A percentile compares a stretch with the other conserved stretches of the same genome.
These are phyloP conservation scores for Geosmithia flava DNA, from an alignment of 2,329 filamentous ascomycete species.

Conservation along the genomic window DNA sequence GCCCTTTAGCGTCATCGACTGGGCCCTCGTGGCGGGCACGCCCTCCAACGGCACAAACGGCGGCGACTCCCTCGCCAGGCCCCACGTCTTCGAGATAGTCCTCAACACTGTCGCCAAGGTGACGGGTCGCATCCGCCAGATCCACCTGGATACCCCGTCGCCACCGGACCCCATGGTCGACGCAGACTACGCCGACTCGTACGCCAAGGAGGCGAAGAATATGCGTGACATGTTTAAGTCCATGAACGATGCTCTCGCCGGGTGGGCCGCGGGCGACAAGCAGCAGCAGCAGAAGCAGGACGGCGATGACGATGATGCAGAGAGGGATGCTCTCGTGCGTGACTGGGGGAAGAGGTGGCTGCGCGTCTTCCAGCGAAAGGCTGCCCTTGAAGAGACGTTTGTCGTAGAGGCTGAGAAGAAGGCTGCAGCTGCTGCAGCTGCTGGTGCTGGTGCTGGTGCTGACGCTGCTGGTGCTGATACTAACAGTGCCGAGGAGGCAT, in stretches of 20 bases:
- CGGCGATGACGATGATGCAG: constrained; percentile 49
- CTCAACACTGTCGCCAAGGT: constrained; percentile 84
- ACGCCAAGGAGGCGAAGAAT: constrained; percentile 55
- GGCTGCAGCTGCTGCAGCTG: not conserved
- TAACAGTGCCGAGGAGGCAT: not conserved
- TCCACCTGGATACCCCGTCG: constrained; percentile 36
- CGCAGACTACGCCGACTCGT: constrained; percentile 46
- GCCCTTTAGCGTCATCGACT: constrained; percentile 75
- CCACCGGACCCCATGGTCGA: constrained; percentile 30
- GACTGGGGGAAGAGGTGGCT: constrained; percentile 82
- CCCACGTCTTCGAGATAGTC: constrained; percentile 82
- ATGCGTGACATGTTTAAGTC: constrained; percentile 72
- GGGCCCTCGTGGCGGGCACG: constrained; percentile 57
- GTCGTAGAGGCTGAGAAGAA: constrained; percentile 20
- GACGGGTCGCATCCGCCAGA: constrained; percentile 71
- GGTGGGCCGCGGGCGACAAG: constrained; percentile 60
- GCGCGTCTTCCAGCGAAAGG: constrained; percentile 69
- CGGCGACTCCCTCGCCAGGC: constrained; percentile 56
- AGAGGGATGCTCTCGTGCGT: constrained; percentile 52
- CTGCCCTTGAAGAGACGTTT: constrained; percentile 73
- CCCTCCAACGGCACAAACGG: constrained; percentile 37
- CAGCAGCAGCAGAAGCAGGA: constrained; percentile 70
- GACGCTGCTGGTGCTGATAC: constrained; percentile 3
- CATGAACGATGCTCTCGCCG: constrained; percentile 65
- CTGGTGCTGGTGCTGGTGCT: not conserved